Conservation (phyloP, 345 rosid species). For the Eucalyptus pauciflora region DNA sequence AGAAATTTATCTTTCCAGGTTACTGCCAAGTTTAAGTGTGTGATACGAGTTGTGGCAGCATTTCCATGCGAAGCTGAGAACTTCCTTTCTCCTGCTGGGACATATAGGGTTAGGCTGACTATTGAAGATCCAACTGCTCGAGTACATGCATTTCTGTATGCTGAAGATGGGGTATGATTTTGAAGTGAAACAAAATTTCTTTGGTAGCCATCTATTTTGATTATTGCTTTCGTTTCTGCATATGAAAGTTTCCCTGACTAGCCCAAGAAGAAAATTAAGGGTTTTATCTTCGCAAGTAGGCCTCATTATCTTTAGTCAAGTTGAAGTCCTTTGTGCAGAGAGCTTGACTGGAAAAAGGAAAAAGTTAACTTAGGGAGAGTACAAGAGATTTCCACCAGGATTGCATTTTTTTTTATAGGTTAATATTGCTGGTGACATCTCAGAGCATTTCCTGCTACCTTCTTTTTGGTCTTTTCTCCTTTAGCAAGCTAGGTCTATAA, state of each 20-base stretch:
- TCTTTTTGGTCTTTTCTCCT: background rate
- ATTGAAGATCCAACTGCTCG: constrained; percentile 91
- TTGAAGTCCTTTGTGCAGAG: background rate
- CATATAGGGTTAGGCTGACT: constrained; percentile 47
- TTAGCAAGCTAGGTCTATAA: background rate
- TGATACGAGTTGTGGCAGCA: constrained; percentile 51
- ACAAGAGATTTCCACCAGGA: background rate
- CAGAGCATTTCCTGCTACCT: background rate
- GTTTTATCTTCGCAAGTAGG: background rate
- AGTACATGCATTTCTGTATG: constrained; percentile 51
- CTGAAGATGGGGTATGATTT: constrained; percentile 53
- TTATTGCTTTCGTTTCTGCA: background rate
- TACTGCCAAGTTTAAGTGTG: constrained; percentile 53
- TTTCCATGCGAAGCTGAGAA: constrained; percentile 50
- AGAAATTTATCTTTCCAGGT: constrained; percentile 25
- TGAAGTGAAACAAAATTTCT: background rate
- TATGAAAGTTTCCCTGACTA: background rate
- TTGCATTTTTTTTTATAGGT: background rate
- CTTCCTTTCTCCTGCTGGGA: constrained; percentile 18
- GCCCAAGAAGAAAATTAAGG: background rate
- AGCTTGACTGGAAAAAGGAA: background rate
- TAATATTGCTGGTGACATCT: background rate
- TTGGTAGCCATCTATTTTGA: background rate
- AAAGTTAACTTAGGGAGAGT: background rate
- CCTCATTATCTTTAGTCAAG: background rate